Evolutionary conservation across 306 rosid genomes (phyloP).

Genomic region (Rosa multiflora): DNA sequence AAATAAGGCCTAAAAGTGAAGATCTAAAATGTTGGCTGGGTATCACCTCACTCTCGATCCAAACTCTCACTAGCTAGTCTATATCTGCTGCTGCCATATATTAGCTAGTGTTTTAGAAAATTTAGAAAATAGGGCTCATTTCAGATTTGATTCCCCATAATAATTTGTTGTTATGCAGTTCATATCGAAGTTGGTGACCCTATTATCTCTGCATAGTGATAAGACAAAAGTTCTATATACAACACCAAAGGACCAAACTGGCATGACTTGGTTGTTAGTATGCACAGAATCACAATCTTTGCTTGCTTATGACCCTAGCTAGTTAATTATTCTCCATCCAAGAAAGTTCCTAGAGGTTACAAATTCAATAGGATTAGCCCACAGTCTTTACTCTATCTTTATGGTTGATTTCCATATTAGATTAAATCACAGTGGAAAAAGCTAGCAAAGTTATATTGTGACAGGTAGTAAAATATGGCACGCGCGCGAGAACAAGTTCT

Average conservation of each 20-base stretch:
- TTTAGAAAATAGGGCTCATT: neutral
- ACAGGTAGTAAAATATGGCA: conserved; percentile 19
- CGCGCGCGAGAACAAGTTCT: conserved; percentile 29
- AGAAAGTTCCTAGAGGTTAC: conserved; percentile 19
- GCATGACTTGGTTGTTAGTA: conserved; percentile 41
- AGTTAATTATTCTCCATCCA: neutral
- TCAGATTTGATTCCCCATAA: conserved; percentile 31
- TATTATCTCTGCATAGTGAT: conserved; percentile 1
- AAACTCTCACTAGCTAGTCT: neutral
- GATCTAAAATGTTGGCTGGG: neutral
- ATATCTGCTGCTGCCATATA: neutral
- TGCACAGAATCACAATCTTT: neutral
- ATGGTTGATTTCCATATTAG: conserved; percentile 11
- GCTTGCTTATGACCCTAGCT: neutral
- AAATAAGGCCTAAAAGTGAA: neutral
- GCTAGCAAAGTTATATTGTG: conserved; percentile 8
- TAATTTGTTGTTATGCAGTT: conserved; percentile 10
- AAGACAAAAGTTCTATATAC: conserved; percentile 7
- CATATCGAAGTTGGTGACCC: conserved; percentile 2
- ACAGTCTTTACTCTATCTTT: neutral
- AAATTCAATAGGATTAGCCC: conserved; percentile 34
- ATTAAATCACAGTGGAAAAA: conserved; percentile 25
- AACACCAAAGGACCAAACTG: conserved; percentile 27
- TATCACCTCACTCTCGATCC: neutral
- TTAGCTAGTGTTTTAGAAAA: neutral